Base-by-base conservation (phyloP, 805 yeast genomes). In the Kluyveromyces aestuarii region DNA sequence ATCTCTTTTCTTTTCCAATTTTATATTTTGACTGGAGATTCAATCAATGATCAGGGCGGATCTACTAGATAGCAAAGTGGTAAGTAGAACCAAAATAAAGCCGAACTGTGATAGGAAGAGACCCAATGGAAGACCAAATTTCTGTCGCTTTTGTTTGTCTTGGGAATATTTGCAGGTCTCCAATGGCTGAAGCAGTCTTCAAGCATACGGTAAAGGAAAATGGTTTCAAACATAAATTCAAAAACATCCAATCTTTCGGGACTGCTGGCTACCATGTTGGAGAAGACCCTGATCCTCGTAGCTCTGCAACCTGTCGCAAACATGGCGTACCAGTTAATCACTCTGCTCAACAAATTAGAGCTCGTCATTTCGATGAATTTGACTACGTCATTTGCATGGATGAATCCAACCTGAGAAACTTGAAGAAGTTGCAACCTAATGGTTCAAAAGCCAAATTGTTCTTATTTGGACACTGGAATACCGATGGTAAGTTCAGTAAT, bases 171-270 rank as follows among this genome's bases (percentile, higher is more conserved):
- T 89, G 97, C 61, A 90, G 97, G 44, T 88, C 96, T 2, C 98
- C 98, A 13, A 91, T 90, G 98, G 97, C 98, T 0, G 97, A 91
- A 62, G 96, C 96, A 0, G 87, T 89, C 1, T 88, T 90, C 68
- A 73, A 72, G 44, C 80, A 86, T 50, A 70, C 71, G 14, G 95
- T 87, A 9, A 64, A 77, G 40, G 62, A 77, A 41, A 64, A 82
- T 0, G 64, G 71, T 45, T 53, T 71, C 27, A 59, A 52, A 35
- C 66, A 62, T 16, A 61, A 61, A n/a, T 77, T 89, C 52, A 61
- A 69, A 0, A 61, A 61, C 16, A 82, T 88, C 33, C 96, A 90
- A 60, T 88, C 96, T 0, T 90, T 82, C 66, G 98, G 97, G 14
- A 88, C 97, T 0, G 80, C 86, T 9, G 84, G 83, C 1, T 91